Evolutionary conservation across 2,329 filamentous ascomycete species (phyloP).

Genomic region (Nothopassalora personata): DNA sequence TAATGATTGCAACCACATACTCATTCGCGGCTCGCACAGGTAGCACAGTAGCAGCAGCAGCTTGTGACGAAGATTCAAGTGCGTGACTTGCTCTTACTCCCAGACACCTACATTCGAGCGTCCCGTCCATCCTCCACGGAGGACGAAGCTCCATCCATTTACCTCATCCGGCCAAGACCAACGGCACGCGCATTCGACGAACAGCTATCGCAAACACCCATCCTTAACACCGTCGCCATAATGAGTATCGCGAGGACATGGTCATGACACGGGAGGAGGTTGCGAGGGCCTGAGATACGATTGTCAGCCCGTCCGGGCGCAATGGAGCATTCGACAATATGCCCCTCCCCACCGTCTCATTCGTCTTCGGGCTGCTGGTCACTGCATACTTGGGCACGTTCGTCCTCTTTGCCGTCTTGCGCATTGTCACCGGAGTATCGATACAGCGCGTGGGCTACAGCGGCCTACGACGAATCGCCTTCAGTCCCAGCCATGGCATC

Average conservation of each 20-base stretch:
- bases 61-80: neutral
- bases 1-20: neutral
- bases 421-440: conserved; percentile 87
- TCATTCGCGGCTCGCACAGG: neutral
- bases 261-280: conserved; percentile 2
- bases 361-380: conserved; percentile 78
- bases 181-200: neutral
- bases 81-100: neutral
- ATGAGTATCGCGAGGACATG: neutral
- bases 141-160: neutral
- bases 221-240: neutral
- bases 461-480: conserved; percentile 83
- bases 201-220: neutral
- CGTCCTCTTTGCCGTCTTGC: conserved; percentile 84
- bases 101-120: neutral
- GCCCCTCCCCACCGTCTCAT: conserved; percentile 52
- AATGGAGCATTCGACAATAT: conserved; percentile 32
- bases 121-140: neutral
- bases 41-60: neutral
- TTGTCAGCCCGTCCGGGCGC: neutral
- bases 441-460: conserved; percentile 94
- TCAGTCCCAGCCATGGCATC: conserved; percentile 81
- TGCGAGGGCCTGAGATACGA: neutral
- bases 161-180: neutral
- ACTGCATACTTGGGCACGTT: conserved; percentile 88